Conservation (phyloP, 495 filamentous ascomycete species). For the Penicillium waksmanii region DNA sequence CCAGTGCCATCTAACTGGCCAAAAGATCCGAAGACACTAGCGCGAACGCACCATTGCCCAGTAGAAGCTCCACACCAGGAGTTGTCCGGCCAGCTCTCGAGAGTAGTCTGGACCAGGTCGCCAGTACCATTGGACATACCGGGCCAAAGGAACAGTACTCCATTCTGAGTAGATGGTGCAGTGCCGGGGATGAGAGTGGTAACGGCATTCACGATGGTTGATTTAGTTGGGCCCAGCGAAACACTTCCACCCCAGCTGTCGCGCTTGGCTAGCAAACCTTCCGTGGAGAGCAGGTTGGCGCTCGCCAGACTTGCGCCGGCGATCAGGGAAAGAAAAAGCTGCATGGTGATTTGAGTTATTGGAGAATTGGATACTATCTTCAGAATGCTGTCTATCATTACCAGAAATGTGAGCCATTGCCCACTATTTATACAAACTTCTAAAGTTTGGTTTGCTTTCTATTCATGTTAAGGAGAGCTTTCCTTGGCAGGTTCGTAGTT, state of each 20-base stretch:
- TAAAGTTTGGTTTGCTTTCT: neutral
- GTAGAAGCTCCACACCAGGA: slow-evolving; percentile 38
- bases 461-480: neutral
- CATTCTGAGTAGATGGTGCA: slow-evolving; percentile 40
- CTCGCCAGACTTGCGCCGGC: slow-evolving; percentile 11
- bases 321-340: slow-evolving; percentile 9
- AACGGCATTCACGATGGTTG: slow-evolving; percentile 43
- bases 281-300: slow-evolving; percentile 7
- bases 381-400: slow-evolving; percentile 4
- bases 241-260: slow-evolving; percentile 45
- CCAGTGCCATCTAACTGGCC: slow-evolving; percentile 39
- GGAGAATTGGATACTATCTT: neutral
- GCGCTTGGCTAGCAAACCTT: slow-evolving; percentile 20
- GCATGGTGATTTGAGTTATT: slow-evolving; percentile 11
- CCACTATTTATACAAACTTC: neutral
- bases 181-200: slow-evolving; percentile 45
- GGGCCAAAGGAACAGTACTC: slow-evolving; percentile 46
- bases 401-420: neutral
- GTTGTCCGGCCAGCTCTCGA: slow-evolving; percentile 39
- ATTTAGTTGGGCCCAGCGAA: slow-evolving; percentile 44
- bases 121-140: slow-evolving; percentile 51
- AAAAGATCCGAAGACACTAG: slow-evolving; percentile 43
- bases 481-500: neutral
- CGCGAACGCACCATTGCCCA: slow-evolving; percentile 46
- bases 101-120: slow-evolving; percentile 44